Evolutionary conservation across 208 protist species (phyloP).

Genomic region (Trypanosoma cruzi): DNA sequence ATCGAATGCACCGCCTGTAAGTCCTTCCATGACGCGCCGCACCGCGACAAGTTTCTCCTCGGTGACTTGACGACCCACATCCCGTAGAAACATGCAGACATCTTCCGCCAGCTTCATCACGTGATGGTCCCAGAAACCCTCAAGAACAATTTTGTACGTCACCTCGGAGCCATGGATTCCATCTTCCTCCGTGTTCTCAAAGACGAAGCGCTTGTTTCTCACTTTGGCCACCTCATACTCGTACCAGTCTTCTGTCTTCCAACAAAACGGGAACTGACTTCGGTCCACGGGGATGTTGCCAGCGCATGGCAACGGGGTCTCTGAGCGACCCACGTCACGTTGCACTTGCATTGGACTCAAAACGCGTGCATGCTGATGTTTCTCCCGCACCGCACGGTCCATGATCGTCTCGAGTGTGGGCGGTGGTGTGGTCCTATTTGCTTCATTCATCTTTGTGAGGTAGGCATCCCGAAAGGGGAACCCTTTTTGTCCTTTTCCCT

Average conservation of each 20-base stretch:
- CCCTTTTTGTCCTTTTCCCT: conserved; percentile 64
- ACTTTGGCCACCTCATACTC: conserved; percentile 91
- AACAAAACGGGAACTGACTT: conserved; percentile 69
- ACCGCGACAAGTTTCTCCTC: conserved; percentile 76
- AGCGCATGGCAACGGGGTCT: conserved; percentile 64
- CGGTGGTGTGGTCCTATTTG: conserved; percentile 26
- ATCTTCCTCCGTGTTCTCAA: conserved; percentile 70
- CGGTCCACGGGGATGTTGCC: conserved; percentile 62
- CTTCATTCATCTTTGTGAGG: conserved; percentile 75
- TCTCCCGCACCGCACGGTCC: conserved; percentile 60
- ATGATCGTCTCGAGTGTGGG: conserved; percentile 72
- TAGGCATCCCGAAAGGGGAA: conserved; percentile 89
- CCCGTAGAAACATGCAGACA: conserved; percentile 84
- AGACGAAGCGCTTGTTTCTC: conserved; percentile 84
- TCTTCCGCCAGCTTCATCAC: conserved; percentile 89
- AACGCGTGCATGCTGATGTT: conserved; percentile 46
- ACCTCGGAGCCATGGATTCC: conserved; percentile 67
- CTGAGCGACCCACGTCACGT: conserved; percentile 76
- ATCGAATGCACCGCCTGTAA: conserved; percentile 46
- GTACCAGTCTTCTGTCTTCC: conserved; percentile 92
- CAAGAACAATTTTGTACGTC: conserved; percentile 84
- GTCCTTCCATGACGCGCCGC: conserved; percentile 51
- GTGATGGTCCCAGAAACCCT: conserved; percentile 91
- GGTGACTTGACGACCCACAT: conserved; percentile 73
- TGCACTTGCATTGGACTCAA: conserved; percentile 75